Evolutionary conservation across 2,329 filamentous ascomycete genomes (phyloP), one percentile per base, ranked within the genome.

Genomic region (Xylaria sp.): DNA sequence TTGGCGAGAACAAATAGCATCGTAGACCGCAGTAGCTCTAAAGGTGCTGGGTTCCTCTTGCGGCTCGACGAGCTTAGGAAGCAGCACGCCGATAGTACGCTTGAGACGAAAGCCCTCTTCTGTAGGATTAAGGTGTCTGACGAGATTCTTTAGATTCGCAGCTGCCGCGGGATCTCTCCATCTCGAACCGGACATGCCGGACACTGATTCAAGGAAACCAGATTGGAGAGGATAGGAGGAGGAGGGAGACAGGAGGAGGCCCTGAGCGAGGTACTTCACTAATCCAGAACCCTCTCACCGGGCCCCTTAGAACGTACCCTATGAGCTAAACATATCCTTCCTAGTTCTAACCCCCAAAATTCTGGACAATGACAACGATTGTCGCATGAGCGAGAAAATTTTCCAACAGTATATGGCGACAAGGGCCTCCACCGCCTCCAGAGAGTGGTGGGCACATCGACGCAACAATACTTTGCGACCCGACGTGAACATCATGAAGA

Each of bases 1-100:
- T 68, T 85, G 28, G 83, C 82, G 13, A 80, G 84, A 52, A 79
- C 81, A 4, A 79, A 79, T 15, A 85, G 82, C 51, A 71, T 85
- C 23, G 74, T 85, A 23, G 80, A 83, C 66, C 76, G 84, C 41
- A 80, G 77, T 56, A 68, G 71, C 10, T 68, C 70, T 34, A 76
- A 76, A 34, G 76, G 76, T 15, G 77, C 73, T 60, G 64, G 76
- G 13, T 79, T 83, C 59, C 73, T 76, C 37, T 77, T 76, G 15
- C 76, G 69, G 51, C 56, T 83, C 32, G 75, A 78, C 60, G 63
- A 72, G 32, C 61, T 81, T 8, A 75, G 74, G 46, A 68, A 57
- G 5, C 41, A 58, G 10, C 39, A 69, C 12, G 32, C 18, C 3
- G 57, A 72, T 59, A 66, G 74, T 70, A 71, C 46, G 58, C 65